Evolutionary conservation across 768 basidiomycete species (phyloP).

Genomic region (Lactifluus echinatus): DNA sequence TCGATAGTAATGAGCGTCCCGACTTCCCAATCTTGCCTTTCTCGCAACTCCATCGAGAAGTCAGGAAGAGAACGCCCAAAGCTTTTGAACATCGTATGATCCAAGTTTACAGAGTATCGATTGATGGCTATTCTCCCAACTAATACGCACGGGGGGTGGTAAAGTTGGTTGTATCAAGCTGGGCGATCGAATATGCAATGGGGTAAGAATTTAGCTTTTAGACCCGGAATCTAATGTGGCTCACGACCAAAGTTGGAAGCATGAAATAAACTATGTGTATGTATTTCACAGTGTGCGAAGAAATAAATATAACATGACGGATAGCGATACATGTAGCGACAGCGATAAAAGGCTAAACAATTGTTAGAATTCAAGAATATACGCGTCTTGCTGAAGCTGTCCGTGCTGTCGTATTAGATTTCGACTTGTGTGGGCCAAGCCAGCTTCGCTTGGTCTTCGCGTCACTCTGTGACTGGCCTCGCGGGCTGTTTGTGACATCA

Average conservation of each 20-base stretch:
- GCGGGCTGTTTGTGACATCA: constrained; percentile 64
- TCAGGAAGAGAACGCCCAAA: constrained; percentile 33
- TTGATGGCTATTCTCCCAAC: background rate
- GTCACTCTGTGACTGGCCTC: constrained; percentile 2
- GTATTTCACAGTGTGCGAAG: background rate
- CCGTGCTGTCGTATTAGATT: constrained; percentile 1
- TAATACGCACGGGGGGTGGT: background rate
- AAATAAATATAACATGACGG: constrained; percentile 15
- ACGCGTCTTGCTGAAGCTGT: constrained; percentile 9
- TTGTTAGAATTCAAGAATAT: too few species aligned
- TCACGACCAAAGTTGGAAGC: too few species aligned
- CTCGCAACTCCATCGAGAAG: constrained; percentile 48
- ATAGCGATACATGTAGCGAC: constrained; percentile 13
- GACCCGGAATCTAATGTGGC: too few species aligned
- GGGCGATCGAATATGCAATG: background rate
- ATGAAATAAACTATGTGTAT: background rate
- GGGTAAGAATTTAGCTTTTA: too few species aligned
- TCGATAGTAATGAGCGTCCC: constrained; percentile 41
- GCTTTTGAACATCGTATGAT: constrained; percentile 10
- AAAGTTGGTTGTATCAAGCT: background rate
- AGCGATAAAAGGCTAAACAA: background rate
- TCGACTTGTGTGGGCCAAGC: constrained; percentile 11
- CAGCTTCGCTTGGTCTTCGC: constrained; percentile 13
- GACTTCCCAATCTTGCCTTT: constrained; percentile 49
- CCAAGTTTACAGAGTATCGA: background rate